phyloP scores from a whole-genome alignment of 495 filamentous ascomycete genomes.

The Penicillium paxilli region DNA sequence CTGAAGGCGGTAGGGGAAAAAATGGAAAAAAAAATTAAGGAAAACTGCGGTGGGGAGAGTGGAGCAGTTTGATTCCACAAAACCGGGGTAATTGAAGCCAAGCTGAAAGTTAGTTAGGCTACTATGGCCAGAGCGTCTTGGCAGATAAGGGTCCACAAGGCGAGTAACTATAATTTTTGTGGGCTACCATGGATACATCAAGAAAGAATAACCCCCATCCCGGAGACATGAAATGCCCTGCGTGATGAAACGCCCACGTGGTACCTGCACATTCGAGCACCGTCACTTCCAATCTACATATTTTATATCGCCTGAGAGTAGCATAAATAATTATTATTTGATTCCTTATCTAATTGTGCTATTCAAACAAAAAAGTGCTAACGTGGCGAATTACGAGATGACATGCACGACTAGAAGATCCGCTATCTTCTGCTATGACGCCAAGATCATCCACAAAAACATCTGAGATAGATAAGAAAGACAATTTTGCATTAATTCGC shows the following conservation, averaged over 20 bases:
- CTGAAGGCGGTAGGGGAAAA: background rate
- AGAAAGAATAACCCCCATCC: constrained; percentile 13
- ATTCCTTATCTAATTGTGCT: constrained; percentile 1
- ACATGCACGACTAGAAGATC: constrained; percentile 8
- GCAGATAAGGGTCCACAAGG: background rate
- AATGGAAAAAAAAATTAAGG: background rate
- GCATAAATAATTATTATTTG: constrained; percentile 6
- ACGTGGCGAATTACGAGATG: constrained; percentile 9
- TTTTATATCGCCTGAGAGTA: constrained; percentile 5
- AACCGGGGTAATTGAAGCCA: background rate
- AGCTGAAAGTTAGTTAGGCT: background rate
- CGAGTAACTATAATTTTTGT: too few species aligned
- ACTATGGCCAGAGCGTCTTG: background rate
- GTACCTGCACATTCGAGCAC: constrained; percentile 17
- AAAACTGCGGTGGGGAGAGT: background rate
- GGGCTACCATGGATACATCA: too few species aligned
- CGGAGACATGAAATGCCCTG: constrained; percentile 24
- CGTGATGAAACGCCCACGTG: constrained; percentile 20
- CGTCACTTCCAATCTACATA: constrained; percentile 12
- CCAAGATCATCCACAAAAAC: constrained; percentile 12
- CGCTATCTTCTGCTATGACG: constrained; percentile 7
- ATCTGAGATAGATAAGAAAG: constrained; percentile 11
- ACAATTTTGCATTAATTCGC: constrained; percentile 4
- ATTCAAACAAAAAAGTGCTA: constrained; percentile 7
- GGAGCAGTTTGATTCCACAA: background rate